These are phyloP conservation scores for Perkinsus olseni DNA, from an alignment of 169 alveolate genomes.

Conservation along the genomic window DNA sequence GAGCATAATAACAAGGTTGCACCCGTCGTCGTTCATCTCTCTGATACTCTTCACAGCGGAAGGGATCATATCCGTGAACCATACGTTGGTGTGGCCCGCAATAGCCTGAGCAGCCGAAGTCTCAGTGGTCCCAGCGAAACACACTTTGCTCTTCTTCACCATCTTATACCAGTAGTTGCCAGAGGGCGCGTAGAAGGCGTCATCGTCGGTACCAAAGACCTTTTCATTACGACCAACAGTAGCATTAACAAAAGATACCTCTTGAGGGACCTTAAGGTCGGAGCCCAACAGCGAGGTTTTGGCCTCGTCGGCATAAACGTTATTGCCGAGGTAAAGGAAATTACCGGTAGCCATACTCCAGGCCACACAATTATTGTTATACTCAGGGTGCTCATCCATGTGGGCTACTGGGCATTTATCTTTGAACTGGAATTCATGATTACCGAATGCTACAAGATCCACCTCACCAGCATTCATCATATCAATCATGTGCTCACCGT, in stretches of 20 bases:
- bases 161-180: neutral
- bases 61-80: neutral
- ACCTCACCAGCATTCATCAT: neutral
- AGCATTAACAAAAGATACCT: neutral
- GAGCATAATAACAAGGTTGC: neutral
- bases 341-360: neutral
- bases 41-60: neutral
- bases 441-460: neutral
- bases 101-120: neutral
- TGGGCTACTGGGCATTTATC: neutral
- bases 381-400: neutral
- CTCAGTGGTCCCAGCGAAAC: neutral
- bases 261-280: neutral
- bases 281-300: neutral
- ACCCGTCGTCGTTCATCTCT: neutral
- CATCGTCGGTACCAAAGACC: neutral
- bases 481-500: neutral
- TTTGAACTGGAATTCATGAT: neutral
- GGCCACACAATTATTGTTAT: neutral
- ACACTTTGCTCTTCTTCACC: neutral
- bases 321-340: neutral
- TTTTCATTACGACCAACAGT: neutral
- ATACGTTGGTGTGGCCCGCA: neutral
- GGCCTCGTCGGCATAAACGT: neutral
- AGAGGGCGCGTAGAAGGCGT: neutral